Base-by-base conservation (phyloP, 768 basidiomycete genomes). In the Lepiota subincarnata region DNA sequence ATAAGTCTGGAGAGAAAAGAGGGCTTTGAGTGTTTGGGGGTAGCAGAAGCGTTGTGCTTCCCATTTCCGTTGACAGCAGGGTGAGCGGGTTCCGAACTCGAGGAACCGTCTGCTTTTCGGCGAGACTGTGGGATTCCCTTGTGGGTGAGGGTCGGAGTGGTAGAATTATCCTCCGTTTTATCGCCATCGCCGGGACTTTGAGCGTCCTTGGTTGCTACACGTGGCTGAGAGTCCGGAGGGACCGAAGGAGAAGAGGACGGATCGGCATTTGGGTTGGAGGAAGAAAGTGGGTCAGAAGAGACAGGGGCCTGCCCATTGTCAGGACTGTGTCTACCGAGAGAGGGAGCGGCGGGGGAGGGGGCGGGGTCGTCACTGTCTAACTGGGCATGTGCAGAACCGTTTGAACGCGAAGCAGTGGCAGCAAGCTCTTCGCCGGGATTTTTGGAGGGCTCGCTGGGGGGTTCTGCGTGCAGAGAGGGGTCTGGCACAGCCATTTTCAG, bases 1-100 rank as follows among this genome's bases (percentile, higher is more conserved):
- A 88, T 64, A 53, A 89, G 69, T 64, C 75, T 81, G 48, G 80
- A 76, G 55, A 86, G 67, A 60, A 87, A 77, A 19, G 84, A 81
- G 38, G 72, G 69, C 70, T 77, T 77, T 58, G 69, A 50, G 11
- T 58, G 46, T 48, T 55, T 55, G 6, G 35, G 11, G 24, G 50
- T 20, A 34, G 52, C 24, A 22, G 56, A 40, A 22, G 52, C 16
- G 12, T 36, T 55, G 53, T 49, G 60, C 38, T 50, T 57, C 35
- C 48, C 59, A 54, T 51, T 48, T 45, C 55, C 48, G 59, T 59
- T 54, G 56, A 54, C 48, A 55, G 57, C 55, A 57, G 51, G 16
- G 55, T 53, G 49, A 55, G 57, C 42, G 37, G 56, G 40, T 46
- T 58, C 14, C 24, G 49, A 24, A 48, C 61, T 52, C 24, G 58